A percentile compares a stretch with the other conserved stretches of the same genome.
phyloP scores from a whole-genome alignment of 2,329 filamentous ascomycete species.

The Penicillium janthinellum region DNA sequence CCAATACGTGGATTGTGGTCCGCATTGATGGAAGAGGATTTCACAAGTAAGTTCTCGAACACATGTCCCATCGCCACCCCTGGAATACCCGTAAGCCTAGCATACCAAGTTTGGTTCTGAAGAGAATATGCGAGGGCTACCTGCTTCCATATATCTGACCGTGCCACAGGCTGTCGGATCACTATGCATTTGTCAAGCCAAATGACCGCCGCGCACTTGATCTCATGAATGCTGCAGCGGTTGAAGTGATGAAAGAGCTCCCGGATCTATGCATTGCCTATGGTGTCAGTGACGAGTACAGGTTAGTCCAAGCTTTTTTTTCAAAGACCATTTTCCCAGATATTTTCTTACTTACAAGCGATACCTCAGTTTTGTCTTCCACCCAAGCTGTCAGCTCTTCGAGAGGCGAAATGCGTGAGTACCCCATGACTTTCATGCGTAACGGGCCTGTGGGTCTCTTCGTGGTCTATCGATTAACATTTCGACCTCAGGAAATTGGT shows the following conservation, averaged over 20 bases:
- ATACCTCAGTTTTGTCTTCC: constrained; percentile 74
- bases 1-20: constrained; percentile 94
- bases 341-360: neutral
- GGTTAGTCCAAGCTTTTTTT: constrained; percentile 21
- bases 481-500: constrained; percentile 72
- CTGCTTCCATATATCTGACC: constrained; percentile 1
- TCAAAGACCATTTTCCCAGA: neutral
- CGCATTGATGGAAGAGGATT: constrained; percentile 93
- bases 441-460: neutral
- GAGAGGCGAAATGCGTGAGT: constrained; percentile 76
- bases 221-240: constrained; percentile 94
- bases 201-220: constrained; percentile 86
- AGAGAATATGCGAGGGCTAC: neutral
- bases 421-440: neutral
- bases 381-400: constrained; percentile 79
- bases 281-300: constrained; percentile 93
- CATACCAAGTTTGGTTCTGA: neutral
- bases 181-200: constrained; percentile 85
- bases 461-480: neutral
- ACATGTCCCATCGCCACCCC: neutral
- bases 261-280: constrained; percentile 87
- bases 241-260: constrained; percentile 77
- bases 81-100: neutral
- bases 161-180: constrained; percentile 71
- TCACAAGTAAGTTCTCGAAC: constrained; percentile 68